A percentile compares a stretch with the other conserved stretches of the same genome.
Conservation (phyloP, 768 basidiomycete species). For the Roridomyces roridus region DNA sequence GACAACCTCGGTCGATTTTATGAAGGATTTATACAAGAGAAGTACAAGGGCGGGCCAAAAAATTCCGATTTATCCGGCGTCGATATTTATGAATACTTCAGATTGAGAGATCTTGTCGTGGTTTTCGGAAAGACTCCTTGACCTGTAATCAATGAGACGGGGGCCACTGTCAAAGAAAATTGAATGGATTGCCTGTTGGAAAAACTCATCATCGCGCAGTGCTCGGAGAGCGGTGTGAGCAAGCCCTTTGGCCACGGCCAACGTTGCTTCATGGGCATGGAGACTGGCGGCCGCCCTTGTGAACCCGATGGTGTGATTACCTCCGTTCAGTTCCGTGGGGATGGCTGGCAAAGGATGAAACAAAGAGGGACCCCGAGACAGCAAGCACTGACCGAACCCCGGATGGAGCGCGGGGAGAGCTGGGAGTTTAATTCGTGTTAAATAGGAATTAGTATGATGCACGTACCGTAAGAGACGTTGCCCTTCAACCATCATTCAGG, state of each 20-base stretch:
- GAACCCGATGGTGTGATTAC: slow-evolving; percentile 80
- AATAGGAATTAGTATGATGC: slow-evolving; percentile 11
- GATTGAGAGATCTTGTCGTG: background rate
- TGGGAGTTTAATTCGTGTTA: slow-evolving; percentile 34
- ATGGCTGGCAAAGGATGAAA: slow-evolving; percentile 53
- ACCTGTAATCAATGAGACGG: slow-evolving; percentile 4
- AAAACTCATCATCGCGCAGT: slow-evolving; percentile 64
- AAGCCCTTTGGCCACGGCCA: slow-evolving; percentile 64
- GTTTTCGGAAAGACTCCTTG: slow-evolving; percentile 16
- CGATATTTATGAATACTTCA: slow-evolving; percentile 17
- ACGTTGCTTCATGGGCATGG: slow-evolving; percentile 67
- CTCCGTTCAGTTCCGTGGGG: slow-evolving; percentile 71
- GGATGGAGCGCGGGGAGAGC: slow-evolving; percentile 72
- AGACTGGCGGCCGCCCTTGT: slow-evolving; percentile 60
- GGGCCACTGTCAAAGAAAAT: background rate
- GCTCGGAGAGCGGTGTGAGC: slow-evolving; percentile 68
- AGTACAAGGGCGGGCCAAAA: too few relatives aligned
- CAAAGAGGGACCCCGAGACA: slow-evolving; percentile 14
- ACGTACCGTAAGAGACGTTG: slow-evolving; percentile 70
- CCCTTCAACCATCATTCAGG: slow-evolving; percentile 52
- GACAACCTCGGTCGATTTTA: too few relatives aligned
- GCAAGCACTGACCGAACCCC: slow-evolving; percentile 49
- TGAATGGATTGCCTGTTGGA: slow-evolving; percentile 51
- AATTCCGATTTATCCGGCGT: background rate
- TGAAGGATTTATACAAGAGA: too few relatives aligned